A percentile compares a stretch with the other conserved stretches of the same genome.
These are phyloP conservation scores for Plasmodium gaboni DNA, from an alignment of 169 alveolate species.

Conservation along the genomic window DNA sequence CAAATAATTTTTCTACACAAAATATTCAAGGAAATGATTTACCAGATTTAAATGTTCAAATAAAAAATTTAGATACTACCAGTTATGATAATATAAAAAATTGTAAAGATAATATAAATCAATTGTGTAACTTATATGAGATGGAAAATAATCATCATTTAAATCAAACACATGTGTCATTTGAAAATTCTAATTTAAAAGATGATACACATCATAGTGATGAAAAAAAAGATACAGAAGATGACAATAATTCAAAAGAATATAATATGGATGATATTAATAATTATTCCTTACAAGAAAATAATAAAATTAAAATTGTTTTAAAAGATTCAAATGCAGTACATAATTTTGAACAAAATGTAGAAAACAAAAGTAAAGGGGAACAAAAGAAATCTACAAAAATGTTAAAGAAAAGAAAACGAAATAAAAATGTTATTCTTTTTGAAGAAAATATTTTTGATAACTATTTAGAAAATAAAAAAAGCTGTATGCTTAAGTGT, in stretches of 20 bases:
- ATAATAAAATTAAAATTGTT: background rate
- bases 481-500: slow-evolving; percentile 42
- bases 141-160: no score
- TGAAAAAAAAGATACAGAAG: background rate
- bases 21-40: no score
- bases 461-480: slow-evolving; percentile 27
- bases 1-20: no score
- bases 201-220: no score
- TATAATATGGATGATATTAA: background rate
- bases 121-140: no score
- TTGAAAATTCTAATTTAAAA: no score
- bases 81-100: background rate
- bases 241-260: background rate
- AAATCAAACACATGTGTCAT: no score
- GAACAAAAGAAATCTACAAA: background rate
- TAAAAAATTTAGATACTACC: background rate
- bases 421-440: slow-evolving; percentile 11
- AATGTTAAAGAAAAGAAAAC: background rate
- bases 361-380: background rate
- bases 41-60: no score
- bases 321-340: background rate
- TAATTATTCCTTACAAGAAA: background rate
- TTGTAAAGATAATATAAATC: background rate
- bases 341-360: background rate
- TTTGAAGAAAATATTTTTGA: slow-evolving; percentile 47